Evolutionary conservation across 257 asterid genomes (phyloP), one percentile per base, ranked within the genome.

Genomic region (Handroanthus guayacan): DNA sequence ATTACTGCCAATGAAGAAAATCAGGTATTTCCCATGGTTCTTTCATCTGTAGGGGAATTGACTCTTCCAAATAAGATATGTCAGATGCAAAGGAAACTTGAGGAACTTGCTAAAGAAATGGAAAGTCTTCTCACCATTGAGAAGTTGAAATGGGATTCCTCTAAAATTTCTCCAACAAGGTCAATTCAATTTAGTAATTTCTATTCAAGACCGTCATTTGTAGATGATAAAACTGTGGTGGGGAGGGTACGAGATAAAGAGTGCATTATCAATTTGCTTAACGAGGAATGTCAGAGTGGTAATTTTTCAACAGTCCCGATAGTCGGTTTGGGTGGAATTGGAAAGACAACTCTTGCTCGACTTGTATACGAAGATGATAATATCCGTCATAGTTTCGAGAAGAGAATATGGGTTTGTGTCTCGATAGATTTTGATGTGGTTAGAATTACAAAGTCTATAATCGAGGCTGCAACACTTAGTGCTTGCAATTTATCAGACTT

Each of bases 241-340:
- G 82, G 84, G 39, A 75, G 85, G 62, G 65, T 20, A 2, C 0
- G 20, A 0, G 79, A 78, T 3, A 79, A 14, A 37, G 51, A 44
- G 3, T 17, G 17, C 5, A 37, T 84, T 12, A 3, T 71, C 1
- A 2, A 47, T 14, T 38, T 66, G 31, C 64, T 76, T 9, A 13
- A 12, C 4, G 31, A 14, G 18, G 20, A 13, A 3, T 12, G 5
- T 3, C 14, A 14, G 39, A 39, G 20, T 13, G 41, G 34, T 37
- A 12, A 41, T 1, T 68, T 73, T 9, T 83, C 81, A 2, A 69
- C 78, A 3, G 43, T 80, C 51, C 43, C 82, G 0, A 5, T 80
- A 1, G 75, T 62, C 13, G 84, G 82, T 11, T 75, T 79, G 81
- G 70, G 62, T 9, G 79, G 81, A 6, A 52, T 78, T 1, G 80